Base-by-base conservation (phyloP, 139 green algal genomes). In the Monoraphidium neglectum region DNA sequence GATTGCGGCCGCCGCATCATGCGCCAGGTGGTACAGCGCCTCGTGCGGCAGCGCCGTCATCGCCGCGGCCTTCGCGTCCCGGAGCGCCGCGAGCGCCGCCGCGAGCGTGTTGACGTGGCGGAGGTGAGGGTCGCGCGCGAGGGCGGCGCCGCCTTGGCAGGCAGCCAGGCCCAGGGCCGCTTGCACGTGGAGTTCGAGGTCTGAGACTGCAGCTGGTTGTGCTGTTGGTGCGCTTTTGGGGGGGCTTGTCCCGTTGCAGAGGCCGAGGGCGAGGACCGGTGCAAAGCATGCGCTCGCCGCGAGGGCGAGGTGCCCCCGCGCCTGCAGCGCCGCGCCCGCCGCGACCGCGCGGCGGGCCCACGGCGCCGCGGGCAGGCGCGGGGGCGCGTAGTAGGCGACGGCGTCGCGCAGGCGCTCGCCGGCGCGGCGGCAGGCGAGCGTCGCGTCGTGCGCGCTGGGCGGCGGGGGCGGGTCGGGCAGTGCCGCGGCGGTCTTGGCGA, bases 11-110 rank as follows among this genome's bases (percentile, higher is more conserved):
- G 80, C 85, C 61, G 72, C 85, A 43, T 87, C 89, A 35, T 84
- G 70, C 0, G 84, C 82, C 23, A 92, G 76, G 84, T 85, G 90
- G 74, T 90, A 90, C 8, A 90, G 83, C 18, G 66, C 36, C 74
- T 87, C 79, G 10, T 77, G 46, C 5, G 77, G 81, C 65, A 86
- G 38, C 12, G 84, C 87, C 49, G 82, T 53, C 24, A 32, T 38
- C 2, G 85, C 64, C n/a, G 76, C 81, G 49, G 59, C 70, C 37
- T 80, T 72, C n/a, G 89, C 62, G 59, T 72, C 71, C 24, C 74
- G 28, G 3, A 90, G 76, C 40, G 71, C 82, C 30, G 33, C 32
- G 28, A 88, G 61, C 1, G 80, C 23, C n/a, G 68, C 66, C 13
- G 76, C 63, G 30, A 87, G 73, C 0, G 87, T 87, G 78, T 69